Percentiles rank a stretch among this genome's conserved stretches.
phyloP scores from a whole-genome alignment of 2,329 filamentous ascomycete species.

The Leptographium radiaticola region DNA sequence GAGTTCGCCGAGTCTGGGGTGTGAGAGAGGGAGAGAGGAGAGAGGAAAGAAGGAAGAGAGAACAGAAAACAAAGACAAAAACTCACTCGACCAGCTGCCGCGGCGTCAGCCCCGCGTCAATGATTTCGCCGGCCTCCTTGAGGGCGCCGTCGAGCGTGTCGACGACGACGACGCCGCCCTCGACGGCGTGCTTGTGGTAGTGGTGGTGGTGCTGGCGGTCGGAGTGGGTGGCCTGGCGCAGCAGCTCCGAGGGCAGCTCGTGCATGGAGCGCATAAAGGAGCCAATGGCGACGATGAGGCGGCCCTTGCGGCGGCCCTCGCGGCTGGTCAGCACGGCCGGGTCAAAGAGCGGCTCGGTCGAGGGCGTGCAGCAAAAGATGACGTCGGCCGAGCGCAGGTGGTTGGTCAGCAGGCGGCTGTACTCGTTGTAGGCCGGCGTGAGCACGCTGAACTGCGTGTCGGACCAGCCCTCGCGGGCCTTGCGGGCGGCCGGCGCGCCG shows the following conservation, averaged over 20 bases:
- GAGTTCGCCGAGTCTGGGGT: constrained; percentile 58
- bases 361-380: constrained; percentile 82
- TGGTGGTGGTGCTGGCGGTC: constrained; percentile 34
- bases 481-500: constrained; percentile 28
- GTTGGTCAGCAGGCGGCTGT: constrained; percentile 51
- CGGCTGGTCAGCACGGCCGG: constrained; percentile 55
- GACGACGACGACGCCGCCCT: constrained; percentile 55
- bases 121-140: constrained; percentile 75
- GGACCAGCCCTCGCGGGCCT: constrained; percentile 47
- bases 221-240: constrained; percentile 44
- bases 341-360: constrained; percentile 62
- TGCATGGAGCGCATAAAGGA: constrained; percentile 61
- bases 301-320: constrained; percentile 55
- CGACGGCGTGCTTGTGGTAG: constrained; percentile 52
- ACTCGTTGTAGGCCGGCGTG: constrained; percentile 60
- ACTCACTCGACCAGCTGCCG: constrained; percentile 66
- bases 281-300: constrained; percentile 61
- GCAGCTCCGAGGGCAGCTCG: constrained; percentile 66
- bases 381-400: constrained; percentile 62
- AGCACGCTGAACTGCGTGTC: constrained; percentile 54
- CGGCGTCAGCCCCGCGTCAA: constrained; percentile 60
- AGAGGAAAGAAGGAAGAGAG: background rate
- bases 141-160: constrained; percentile 69
- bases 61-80: background rate
- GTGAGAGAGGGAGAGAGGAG: background rate